Evolutionary conservation across 805 yeast genomes (phyloP).

Genomic region (Candida nonsorbophila): DNA sequence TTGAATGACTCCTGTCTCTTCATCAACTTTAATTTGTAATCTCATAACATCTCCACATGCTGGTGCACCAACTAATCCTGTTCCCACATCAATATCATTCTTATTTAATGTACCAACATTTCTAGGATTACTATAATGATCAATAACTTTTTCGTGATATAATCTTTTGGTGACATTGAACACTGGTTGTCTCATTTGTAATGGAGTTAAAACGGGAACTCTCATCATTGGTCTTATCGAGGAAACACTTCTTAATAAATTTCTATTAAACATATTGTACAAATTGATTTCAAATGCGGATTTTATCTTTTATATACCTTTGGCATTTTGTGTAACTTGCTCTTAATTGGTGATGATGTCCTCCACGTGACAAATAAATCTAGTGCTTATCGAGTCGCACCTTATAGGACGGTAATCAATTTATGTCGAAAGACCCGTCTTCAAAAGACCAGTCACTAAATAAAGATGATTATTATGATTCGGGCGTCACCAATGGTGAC

Average conservation of each 20-base stretch:
- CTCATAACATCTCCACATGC: conserved; percentile 99
- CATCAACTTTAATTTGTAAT: conserved; percentile 89
- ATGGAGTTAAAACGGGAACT: no score
- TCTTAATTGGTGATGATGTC: no score
- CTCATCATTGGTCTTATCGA: no score
- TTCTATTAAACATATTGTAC: no score
- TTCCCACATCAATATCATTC: conserved; percentile 72
- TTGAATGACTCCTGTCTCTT: conserved; percentile 81
- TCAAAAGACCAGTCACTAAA: conserved; percentile 1
- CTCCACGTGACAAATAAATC: background rate
- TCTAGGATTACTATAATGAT: conserved; percentile 94
- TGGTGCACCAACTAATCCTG: conserved; percentile 98
- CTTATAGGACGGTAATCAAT: background rate
- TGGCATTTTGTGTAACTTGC: no score
- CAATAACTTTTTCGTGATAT: conserved; percentile 93
- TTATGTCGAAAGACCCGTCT: background rate
- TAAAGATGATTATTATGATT: conserved; percentile 15
- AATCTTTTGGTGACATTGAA: conserved; percentile 26
- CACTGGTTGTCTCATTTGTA: no score
- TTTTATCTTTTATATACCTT: no score
- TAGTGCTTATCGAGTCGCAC: background rate
- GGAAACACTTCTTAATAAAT: no score
- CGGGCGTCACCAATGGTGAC: conserved; percentile 67
- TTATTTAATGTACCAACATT: conserved; percentile 93
- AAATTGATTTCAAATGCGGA: no score